Percentiles rank a stretch among this genome's conserved stretches.
phyloP scores from a whole-genome alignment of 2,329 filamentous ascomycete genomes.

The Teratosphaeria zuluensis region DNA sequence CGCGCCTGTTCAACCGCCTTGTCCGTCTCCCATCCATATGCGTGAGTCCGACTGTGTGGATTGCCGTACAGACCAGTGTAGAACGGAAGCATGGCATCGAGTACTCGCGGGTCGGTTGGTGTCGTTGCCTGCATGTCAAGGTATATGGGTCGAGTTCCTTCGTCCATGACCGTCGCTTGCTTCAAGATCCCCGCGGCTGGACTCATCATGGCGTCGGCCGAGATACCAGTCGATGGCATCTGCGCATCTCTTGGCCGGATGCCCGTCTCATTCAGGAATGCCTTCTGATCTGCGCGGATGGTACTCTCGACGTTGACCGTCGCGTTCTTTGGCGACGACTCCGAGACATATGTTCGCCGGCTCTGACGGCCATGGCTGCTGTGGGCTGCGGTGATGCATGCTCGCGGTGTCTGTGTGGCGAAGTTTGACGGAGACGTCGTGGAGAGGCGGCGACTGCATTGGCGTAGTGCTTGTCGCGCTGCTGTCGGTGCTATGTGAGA shows the following conservation, averaged over 20 bases:
- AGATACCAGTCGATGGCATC: slow-evolving; percentile 49
- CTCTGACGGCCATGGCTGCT: slow-evolving; percentile 9
- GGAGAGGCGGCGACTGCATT: slow-evolving; percentile 42
- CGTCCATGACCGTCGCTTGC: slow-evolving; percentile 85
- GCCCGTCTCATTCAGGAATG: slow-evolving; percentile 55
- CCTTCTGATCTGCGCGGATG: slow-evolving; percentile 77
- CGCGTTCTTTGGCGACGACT: slow-evolving; percentile 68
- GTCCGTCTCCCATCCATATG: slow-evolving; percentile 97
- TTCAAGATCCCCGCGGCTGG: slow-evolving; percentile 65
- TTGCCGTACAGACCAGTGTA: slow-evolving; percentile 93
- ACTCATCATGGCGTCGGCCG: slow-evolving; percentile 64
- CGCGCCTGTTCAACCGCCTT: slow-evolving; percentile 84
- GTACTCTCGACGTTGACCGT: slow-evolving; percentile 75
- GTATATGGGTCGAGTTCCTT: slow-evolving; percentile 89
- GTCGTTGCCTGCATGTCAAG: slow-evolving; percentile 98
- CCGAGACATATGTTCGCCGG: slow-evolving; percentile 63
- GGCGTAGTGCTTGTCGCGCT: slow-evolving; percentile 63
- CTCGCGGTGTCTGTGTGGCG: slow-evolving; percentile 31
- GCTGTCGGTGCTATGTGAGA: slow-evolving; percentile 50
- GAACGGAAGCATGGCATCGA: slow-evolving; percentile 94
- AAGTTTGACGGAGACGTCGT: slow-evolving; percentile 30
- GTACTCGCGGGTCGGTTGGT: slow-evolving; percentile 82
- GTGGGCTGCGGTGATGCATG: slow-evolving; percentile 23
- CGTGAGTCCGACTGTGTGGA: slow-evolving; percentile 92
- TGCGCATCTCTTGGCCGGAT: slow-evolving; percentile 45